Conservation (phyloP, 768 basidiomycete species). For the Mycena rosella region DNA sequence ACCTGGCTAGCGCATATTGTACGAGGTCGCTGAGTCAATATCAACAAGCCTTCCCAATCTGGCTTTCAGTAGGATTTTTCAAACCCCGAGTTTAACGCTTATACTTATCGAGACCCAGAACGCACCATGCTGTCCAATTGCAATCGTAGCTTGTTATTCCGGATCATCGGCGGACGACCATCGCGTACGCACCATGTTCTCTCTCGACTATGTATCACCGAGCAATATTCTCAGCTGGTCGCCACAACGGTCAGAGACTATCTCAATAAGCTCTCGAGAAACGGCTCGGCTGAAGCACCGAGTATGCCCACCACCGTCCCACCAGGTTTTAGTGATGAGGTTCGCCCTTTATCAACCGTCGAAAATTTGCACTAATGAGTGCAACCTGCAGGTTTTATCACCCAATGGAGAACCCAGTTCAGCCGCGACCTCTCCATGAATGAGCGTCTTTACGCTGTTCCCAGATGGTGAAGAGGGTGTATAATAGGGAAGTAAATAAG, state of each 20-base stretch:
- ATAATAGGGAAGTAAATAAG: constrained; percentile 17
- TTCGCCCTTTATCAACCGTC: not conserved
- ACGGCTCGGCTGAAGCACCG: constrained; percentile 46
- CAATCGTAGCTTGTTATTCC: constrained; percentile 82
- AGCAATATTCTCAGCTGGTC: constrained; percentile 62
- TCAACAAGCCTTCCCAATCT: constrained; percentile 81
- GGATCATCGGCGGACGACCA: constrained; percentile 88
- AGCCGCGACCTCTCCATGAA: not conserved
- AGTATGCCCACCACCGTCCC: constrained; percentile 45
- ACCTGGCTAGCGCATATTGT: not conserved
- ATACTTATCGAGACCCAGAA: constrained; percentile 62
- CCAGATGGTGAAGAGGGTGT: not conserved
- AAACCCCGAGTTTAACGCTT: constrained; percentile 14
- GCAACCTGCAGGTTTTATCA: not conserved
- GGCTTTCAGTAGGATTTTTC: constrained; percentile 72
- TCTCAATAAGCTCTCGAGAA: constrained; percentile 67
- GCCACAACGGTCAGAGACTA: constrained; percentile 77
- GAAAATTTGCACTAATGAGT: not conserved
- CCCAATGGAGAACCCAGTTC: constrained; percentile 1
- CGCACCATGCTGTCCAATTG: constrained; percentile 87
- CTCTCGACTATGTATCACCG: not conserved
- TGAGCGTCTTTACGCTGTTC: not conserved
- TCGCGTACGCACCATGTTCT: constrained; percentile 59
- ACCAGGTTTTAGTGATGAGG: constrained; percentile 24
- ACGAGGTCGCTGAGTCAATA: not conserved